These are phyloP conservation scores for Solanum peruvianum DNA, from an alignment of 257 asterid genomes.

Conservation along the genomic window DNA sequence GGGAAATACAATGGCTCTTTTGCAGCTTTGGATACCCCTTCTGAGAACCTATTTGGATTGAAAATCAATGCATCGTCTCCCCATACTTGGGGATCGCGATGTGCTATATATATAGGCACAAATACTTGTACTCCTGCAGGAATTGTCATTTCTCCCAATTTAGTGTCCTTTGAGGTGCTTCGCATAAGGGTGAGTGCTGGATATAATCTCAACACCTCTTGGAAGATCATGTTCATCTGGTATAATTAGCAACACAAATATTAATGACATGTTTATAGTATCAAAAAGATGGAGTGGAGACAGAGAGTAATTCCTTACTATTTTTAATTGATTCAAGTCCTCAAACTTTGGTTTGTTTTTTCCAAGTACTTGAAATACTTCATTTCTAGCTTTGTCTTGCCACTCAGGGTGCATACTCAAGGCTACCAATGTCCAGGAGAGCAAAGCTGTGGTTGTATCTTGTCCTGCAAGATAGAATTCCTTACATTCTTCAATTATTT, in stretches of 20 bases:
- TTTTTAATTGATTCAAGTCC: constrained; percentile 1
- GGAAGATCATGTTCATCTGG: not conserved
- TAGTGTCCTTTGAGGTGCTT: not conserved
- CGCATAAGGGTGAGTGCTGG: not conserved
- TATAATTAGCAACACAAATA: too few relatives aligned
- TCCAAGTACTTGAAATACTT: constrained; percentile 4
- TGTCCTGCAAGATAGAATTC: constrained; percentile 15
- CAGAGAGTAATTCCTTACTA: not conserved
- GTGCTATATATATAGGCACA: not conserved
- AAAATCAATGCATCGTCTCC: not conserved
- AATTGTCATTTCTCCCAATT: not conserved
- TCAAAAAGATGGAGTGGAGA: too few relatives aligned
- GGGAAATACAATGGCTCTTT: not conserved
- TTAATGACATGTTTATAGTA: too few relatives aligned
- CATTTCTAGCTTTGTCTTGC: constrained; percentile 16
- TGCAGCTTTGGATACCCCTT: not conserved
- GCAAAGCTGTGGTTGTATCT: constrained; percentile 15
- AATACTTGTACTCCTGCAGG: not conserved
- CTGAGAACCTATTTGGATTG: constrained; percentile 4
- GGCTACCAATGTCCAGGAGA: constrained; percentile 11
- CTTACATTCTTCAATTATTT: constrained; percentile 17
- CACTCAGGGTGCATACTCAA: constrained; percentile 14
- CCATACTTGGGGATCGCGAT: constrained; percentile 1
- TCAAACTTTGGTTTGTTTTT: constrained; percentile 5
- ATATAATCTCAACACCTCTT: constrained; percentile 3